Evolutionary conservation across 2,329 filamentous ascomycete genomes (phyloP), one percentile per base, ranked within the genome.

Genomic region (Fusarium clavum): DNA sequence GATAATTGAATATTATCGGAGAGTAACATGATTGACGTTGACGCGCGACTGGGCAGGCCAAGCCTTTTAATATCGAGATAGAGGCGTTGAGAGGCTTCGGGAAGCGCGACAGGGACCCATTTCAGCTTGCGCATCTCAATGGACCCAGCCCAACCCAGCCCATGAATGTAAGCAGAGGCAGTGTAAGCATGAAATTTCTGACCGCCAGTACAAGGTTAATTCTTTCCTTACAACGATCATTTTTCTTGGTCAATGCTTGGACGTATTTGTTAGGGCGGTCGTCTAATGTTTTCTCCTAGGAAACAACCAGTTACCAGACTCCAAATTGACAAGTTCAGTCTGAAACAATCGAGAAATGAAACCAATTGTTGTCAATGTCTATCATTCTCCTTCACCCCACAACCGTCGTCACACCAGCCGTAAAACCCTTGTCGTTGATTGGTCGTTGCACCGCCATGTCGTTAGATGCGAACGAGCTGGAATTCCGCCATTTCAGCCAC

Each of bases 401-500:
- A 55, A 48, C 47, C 48, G 38, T 61, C 47, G 61, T 66, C 38
- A 57, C 61, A 51, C 55, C 48, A 66, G 61, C 49, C 41, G 38
- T n/a, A 12, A 20, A 34, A 44, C 41, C 43, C 16, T 41, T 49
- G 22, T 10, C 13, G 11, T 25, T 25, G 7, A 66, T 61, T 66
- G 63, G 63, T 16, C 8, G 29, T 22, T 61, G 62, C 62, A 65
- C 61, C 61, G 62, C 61, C 34, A 65, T 53, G 32, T 66, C 54
- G 29, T 61, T 61, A 38, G 18, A 38, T 38, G 34, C 34, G 34
- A 38, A 34, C 30, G 47, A 45, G 43, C 25, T 49, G 46, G 53
- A 22, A 45, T 49, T 44, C 63, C 61, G 55, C 63, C 27, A n/a
- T 66, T 66, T 55, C 61, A 66, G 63, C 63, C 63, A 66, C 63